phyloP scores from a whole-genome alignment of 371 early-diverging fungal species.

The Apophysomyces variabilis region DNA sequence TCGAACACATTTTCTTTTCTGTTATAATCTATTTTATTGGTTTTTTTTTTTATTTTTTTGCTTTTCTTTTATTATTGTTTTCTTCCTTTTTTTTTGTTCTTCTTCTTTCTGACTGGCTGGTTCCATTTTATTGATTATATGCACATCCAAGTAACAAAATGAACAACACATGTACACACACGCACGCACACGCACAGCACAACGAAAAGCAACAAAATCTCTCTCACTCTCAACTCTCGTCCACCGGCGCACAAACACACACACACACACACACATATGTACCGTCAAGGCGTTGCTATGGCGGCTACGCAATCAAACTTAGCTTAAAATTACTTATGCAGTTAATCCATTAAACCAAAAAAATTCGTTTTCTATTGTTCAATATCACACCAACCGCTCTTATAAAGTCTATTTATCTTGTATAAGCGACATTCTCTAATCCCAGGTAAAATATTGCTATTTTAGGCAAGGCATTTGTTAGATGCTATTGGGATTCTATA shows the following conservation, averaged over 20 bases:
- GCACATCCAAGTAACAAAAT: not conserved
- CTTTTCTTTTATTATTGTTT: not conserved
- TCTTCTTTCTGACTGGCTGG: constrained; percentile 2
- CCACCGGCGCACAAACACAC: not conserved
- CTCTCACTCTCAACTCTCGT: not conserved
- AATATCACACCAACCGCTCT: not conserved
- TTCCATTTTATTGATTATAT: constrained; percentile 8
- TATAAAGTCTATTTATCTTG: no score
- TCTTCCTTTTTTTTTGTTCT: not conserved
- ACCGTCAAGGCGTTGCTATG: not conserved
- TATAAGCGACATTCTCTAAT: no score
- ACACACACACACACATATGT: not conserved
- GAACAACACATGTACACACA: constrained; percentile 4
- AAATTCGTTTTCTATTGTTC: not conserved
- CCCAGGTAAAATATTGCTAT: no score
- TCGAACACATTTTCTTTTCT: not conserved
- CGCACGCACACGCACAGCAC: not conserved
- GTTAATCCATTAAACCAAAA: not conserved
- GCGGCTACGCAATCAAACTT: not conserved
- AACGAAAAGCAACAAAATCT: no score
- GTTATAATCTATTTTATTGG: not conserved
- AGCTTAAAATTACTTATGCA: not conserved
- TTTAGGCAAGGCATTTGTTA: no score
- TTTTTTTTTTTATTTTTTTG: not conserved
- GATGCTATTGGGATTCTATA: no score